Evolutionary conservation across 2,329 filamentous ascomycete species (phyloP).

Genomic region (Phialophora tarda): DNA sequence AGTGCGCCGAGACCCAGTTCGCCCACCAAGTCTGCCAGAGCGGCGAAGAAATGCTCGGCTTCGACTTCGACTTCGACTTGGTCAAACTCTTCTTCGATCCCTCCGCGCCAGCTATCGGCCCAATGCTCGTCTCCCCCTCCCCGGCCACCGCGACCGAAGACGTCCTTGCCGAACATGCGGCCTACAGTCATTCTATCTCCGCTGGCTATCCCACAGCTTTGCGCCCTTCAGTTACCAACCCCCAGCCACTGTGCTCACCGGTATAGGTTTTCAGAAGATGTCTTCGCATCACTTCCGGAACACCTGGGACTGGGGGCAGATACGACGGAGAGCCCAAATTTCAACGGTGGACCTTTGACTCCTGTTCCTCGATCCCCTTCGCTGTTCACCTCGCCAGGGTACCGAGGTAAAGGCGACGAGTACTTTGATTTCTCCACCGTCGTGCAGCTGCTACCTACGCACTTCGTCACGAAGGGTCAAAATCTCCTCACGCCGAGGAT

Average conservation of each 20-base stretch:
- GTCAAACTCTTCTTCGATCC: not conserved
- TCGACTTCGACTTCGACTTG: not conserved
- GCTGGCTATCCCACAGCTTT: conserved; percentile 18
- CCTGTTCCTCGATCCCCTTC: not conserved
- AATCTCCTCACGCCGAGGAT: not conserved
- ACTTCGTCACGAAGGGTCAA: not conserved
- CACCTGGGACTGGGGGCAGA: conserved; percentile 6
- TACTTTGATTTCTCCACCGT: not conserved
- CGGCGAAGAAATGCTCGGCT: not conserved
- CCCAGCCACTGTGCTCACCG: not conserved
- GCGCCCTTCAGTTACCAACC: conserved; percentile 2
- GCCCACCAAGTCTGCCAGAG: not conserved
- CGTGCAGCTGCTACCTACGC: not conserved
- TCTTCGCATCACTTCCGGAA: conserved; percentile 17
- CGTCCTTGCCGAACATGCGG: conserved; percentile 35
- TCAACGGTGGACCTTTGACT: not conserved
- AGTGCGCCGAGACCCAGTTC: not conserved
- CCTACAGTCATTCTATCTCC: conserved; percentile 36
- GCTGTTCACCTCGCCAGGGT: not conserved
- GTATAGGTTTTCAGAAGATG: conserved; percentile 11
- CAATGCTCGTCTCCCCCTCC: conserved; percentile 25
- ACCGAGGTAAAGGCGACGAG: not conserved
- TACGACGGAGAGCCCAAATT: not conserved
- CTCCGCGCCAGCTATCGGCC: not conserved
- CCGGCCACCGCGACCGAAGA: conserved; percentile 37